A percentile compares a stretch with the other conserved stretches of the same genome.
Conservation (phyloP, 345 rosid species). For the Dipteronia sinensis region DNA sequence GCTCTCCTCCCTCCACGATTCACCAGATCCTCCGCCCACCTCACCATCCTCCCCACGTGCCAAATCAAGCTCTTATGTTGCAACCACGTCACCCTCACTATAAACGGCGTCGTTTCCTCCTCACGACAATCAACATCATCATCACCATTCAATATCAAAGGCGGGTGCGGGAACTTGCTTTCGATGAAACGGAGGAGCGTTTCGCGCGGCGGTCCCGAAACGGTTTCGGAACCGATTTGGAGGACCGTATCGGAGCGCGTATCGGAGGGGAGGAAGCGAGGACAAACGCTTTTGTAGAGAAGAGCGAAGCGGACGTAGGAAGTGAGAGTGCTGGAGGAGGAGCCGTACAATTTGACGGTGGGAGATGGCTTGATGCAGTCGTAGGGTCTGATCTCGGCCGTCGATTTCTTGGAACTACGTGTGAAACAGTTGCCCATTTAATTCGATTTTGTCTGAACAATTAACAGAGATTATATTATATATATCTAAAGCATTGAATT, state of each 20-base stretch:
- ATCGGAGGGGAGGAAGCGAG: slow-evolving; percentile 43
- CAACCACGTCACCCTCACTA: slow-evolving; percentile 45
- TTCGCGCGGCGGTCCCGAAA: slow-evolving; percentile 49
- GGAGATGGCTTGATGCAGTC: slow-evolving; percentile 37
- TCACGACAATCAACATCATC: slow-evolving; percentile 23
- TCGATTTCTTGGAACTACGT: slow-evolving; percentile 33
- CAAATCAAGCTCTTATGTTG: slow-evolving; percentile 63
- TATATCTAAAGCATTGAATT: not conserved
- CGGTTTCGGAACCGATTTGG: slow-evolving; percentile 48
- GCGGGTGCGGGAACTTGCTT: slow-evolving; percentile 52
- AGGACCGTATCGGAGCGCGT: slow-evolving; percentile 22
- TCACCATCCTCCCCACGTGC: slow-evolving; percentile 64
- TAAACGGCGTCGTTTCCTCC: slow-evolving; percentile 45
- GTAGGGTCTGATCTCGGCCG: slow-evolving; percentile 54
- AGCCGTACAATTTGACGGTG: slow-evolving; percentile 40
- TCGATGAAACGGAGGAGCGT: slow-evolving; percentile 54
- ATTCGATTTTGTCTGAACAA: not conserved
- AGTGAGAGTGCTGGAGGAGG: slow-evolving; percentile 34
- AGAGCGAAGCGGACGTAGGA: slow-evolving; percentile 59
- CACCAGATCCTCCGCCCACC: slow-evolving; percentile 70
- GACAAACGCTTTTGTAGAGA: slow-evolving; percentile 45
- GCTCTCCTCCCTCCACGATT: slow-evolving; percentile 56
- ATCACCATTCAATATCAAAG: slow-evolving; percentile 27
- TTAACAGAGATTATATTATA: no score
- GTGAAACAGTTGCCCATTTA: slow-evolving; percentile 59